Base-by-base conservation (phyloP, 768 basidiomycete genomes). In the Vararia minispora region DNA sequence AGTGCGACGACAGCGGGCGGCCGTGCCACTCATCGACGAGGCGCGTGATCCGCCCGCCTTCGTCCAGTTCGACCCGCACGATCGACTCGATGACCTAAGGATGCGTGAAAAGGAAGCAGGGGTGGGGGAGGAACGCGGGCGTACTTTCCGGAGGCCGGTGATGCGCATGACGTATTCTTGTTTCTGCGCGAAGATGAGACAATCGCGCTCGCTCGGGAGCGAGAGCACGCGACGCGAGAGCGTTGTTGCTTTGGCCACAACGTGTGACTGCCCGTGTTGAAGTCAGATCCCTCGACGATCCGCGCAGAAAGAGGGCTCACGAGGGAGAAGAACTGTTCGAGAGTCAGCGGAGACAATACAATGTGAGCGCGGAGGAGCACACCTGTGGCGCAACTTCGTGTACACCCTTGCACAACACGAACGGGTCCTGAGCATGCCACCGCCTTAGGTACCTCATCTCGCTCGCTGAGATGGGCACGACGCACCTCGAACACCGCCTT, bases 401-500 rank as follows among this genome's bases (percentile, higher is more conserved):
- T 11, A 50, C 16, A 2, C 50, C 50, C 22, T 45, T 50, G 27
- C 50, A 52, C 26, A 30, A 39, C 25, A 38, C 42, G 23, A 21
- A 24, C 14, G 26, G 35, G 9, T 46, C 37, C 41, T 41, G 16
- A 11, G 11, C 20, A 23, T 6, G 10, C 24, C 60, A 17, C 63
- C 68, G 50, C 69, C 71, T 48, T n/a, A n/a, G n/a, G n/a, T n/a
- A n/a, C n/a, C n/a, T n/a, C n/a, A n/a, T n/a, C n/a, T n/a, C n/a
- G n/a, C n/a, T 79, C 60, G 28, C 58, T 49, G 42, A 61, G 70
- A 5, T 65, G 23, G 57, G 62, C 24, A 68, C 52, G n/a, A 9
- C 76, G 74, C 47, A 74, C 75, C 63, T 79, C 76, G 40, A 75
- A 75, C 5, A 57, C 57, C 0, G 75, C 75, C 47, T 79, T 72